Conservation (phyloP, 2,329 filamentous ascomycete genomes). For the Fusarium protoensiforme region DNA sequence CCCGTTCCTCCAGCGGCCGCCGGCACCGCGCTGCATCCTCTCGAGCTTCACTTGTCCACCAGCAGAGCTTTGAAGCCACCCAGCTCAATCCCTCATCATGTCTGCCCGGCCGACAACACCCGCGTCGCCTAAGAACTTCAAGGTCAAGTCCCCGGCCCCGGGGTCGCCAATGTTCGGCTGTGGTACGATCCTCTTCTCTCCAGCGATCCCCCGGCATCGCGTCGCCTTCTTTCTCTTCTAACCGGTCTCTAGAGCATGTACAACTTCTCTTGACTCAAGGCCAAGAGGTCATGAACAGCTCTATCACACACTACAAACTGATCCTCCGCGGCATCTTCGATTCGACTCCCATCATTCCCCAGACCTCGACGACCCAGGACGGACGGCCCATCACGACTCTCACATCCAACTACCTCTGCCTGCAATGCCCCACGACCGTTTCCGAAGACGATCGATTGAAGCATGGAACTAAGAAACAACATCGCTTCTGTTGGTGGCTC, state of each 20-base stretch:
- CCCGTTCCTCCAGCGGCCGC: slow-evolving; percentile 1
- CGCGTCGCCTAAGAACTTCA: slow-evolving; percentile 66
- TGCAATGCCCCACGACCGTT: slow-evolving; percentile 78
- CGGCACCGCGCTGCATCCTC: background rate
- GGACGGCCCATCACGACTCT: slow-evolving; percentile 69
- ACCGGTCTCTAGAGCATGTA: slow-evolving; percentile 71
- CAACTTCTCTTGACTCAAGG: slow-evolving; percentile 72
- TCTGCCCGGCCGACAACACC: slow-evolving; percentile 60
- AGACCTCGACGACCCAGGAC: slow-evolving; percentile 70
- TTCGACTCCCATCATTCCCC: slow-evolving; percentile 70
- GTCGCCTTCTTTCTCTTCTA: slow-evolving; percentile 37
- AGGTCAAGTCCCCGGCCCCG: slow-evolving; percentile 68
- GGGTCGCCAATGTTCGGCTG: slow-evolving; percentile 73
- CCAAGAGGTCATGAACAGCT: slow-evolving; percentile 74
- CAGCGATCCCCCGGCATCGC: background rate
- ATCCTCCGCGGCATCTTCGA: slow-evolving; percentile 79
- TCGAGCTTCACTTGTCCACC: background rate
- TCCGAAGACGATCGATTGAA: slow-evolving; percentile 72
- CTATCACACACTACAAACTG: slow-evolving; percentile 77
- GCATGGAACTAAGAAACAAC: slow-evolving; percentile 76
- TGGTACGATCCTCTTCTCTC: slow-evolving; percentile 58
- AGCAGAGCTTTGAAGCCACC: background rate
- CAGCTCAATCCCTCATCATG: slow-evolving; percentile 48
- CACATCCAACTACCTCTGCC: slow-evolving; percentile 76
- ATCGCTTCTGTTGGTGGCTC: slow-evolving; percentile 74